Base-by-base conservation (phyloP, 371 early-diverging fungal genomes). In the Mucor sp. region DNA sequence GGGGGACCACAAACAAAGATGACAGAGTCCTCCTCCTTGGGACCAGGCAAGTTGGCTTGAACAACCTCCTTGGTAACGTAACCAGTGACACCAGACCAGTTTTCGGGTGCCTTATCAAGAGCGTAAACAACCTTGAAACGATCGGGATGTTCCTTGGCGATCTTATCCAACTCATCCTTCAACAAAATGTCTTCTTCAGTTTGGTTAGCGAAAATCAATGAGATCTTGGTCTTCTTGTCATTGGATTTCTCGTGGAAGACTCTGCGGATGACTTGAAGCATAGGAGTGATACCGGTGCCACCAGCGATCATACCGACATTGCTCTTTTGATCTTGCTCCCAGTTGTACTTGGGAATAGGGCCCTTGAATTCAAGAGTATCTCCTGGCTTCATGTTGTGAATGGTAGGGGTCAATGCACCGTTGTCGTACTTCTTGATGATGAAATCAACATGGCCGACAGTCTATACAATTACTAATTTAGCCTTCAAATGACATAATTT, bases 251-350 rank as follows among this genome's bases (percentile, higher is more conserved):
- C 85, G 43, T 80, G 71, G 63, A 93, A 85, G 35, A 93, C 84
- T 47, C 85, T 80, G 72, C 85, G 86, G 60, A 93, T 85, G 19
- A 93, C 65, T 85, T 96, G 95, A 27, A 85, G 74, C 95, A 95
- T 95, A 58, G 97, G 97, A 4, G 97, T 95, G 70, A 97, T 92
- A 62, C 97, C 97, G 35, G 98, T 91, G 41, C 99, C 99, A 64
- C 98, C 88, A 15, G 88, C 89, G 69, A 90, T 72, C 91, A 99
- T 85, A 43, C 93, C 96, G 27, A 98, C 85, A 69, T 94, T 78
- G 65, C 89, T 82, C 62, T 89, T 86, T 68, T 89, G 87, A 74
- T 92, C 93, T 35, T 90, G 77, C 63, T 85, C 81, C 85, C 95
- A 93, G 64, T 86, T 77, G 75, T 86, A 92, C 85, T 97, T 98